Conservation (phyloP, 2,329 filamentous ascomycete genomes). For the Sporothrix dimorphospora region DNA sequence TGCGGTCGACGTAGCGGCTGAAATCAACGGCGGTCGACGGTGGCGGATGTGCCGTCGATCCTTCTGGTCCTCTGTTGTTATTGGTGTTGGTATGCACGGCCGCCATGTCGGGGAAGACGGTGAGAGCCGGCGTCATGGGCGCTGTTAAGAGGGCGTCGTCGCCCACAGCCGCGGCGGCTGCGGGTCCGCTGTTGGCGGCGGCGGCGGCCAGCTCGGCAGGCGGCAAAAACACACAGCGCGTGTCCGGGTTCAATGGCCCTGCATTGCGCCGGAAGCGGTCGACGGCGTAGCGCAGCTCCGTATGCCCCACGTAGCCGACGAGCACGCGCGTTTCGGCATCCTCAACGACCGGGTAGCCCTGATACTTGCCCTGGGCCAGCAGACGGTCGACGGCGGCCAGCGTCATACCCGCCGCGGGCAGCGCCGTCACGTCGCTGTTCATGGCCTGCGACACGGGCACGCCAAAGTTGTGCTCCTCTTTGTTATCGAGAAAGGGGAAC, state of each 20-base stretch:
- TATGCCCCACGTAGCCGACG: constrained; percentile 89
- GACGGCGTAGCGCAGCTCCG: constrained; percentile 88
- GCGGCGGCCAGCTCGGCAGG: constrained; percentile 41
- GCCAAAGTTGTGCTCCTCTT: constrained; percentile 95
- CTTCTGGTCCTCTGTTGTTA: constrained; percentile 34
- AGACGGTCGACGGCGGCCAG: constrained; percentile 77
- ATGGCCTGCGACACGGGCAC: constrained; percentile 91
- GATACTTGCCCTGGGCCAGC: constrained; percentile 77
- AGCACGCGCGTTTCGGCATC: constrained; percentile 70
- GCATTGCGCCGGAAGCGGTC: constrained; percentile 74
- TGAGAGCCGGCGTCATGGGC: constrained; percentile 51
- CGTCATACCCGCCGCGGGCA: constrained; percentile 74
- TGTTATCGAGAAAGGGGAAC: constrained; percentile 94
- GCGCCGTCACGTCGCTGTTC: constrained; percentile 73
- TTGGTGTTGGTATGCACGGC: not conserved
- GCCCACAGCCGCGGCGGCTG: constrained; percentile 15
- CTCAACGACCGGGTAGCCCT: constrained; percentile 91
- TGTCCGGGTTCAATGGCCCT: constrained; percentile 61
- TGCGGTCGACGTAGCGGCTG: constrained; percentile 83
- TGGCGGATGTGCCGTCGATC: not conserved
- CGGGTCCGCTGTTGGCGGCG: constrained; percentile 37
- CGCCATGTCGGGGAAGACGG: constrained; percentile 17
- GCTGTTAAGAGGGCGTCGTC: constrained; percentile 37
- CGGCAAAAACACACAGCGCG: constrained; percentile 74
- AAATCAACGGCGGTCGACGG: constrained; percentile 67